Evolutionary conservation across 2,329 filamentous ascomycete species (phyloP), one percentile per base, ranked within the genome.

Genomic region (Albifimbria verrucaria): DNA sequence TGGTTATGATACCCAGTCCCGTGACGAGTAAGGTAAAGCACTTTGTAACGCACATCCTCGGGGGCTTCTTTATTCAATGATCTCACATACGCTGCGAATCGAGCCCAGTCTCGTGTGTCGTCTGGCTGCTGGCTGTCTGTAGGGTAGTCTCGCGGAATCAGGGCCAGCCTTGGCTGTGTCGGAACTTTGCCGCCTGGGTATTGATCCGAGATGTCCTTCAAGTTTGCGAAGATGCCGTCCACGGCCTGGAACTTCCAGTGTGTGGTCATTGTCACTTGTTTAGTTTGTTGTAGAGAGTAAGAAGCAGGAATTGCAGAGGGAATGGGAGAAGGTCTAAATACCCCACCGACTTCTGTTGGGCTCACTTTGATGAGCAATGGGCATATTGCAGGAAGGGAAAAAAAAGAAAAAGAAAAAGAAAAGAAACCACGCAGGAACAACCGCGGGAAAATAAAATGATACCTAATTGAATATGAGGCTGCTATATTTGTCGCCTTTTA

Each of bases 21-120:
- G 60, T 86, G 83, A 15, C 83, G 75, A 21, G 78, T 82, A 53
- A 84, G 68, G 55, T 70, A 75, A 11, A 85, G 55, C 12, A 85
- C 71, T 52, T 81, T 79, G 67, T 83, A 86, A 15, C 62, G 65
- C n/a, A 76, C 74, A 50, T 70, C 73, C 3, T 65, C 58, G 0
- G 72, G 67, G 3, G 71, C 68, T 7, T 70, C 61, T 10, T 67
- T 51, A 62, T 82, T 81, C 43, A 83, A 65, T 23, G 70, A 67
- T 4, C 67, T 61, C 24, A 85, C 70, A 52, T 80, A 77, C 23
- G 71, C 59, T 2, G 68, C 61, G 32, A 85, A 77, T 15, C 78
- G 73, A 51, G 73, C 69, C 82, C 82, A 86, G 57, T 78, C 79
- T 1, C 73, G 78, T 39, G 72, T 62, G 54, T 61, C 56, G 3